A percentile compares a stretch with the other conserved stretches of the same genome.
Evolutionary conservation across 352 stramenopile genomes (phyloP).

Genomic region (Phytophthora nicotianae): DNA sequence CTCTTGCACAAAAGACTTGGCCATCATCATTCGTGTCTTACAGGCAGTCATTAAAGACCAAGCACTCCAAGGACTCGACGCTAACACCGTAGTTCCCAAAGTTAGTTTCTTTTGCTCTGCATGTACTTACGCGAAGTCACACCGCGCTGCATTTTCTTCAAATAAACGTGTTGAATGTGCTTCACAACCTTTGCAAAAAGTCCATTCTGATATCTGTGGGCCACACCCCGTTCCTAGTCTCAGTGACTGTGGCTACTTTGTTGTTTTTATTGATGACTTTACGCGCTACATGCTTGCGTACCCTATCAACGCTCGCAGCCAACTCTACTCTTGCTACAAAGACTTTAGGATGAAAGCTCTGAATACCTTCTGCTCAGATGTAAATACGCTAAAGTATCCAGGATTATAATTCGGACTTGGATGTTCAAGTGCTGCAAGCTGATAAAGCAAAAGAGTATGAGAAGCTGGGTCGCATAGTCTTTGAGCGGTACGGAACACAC

Average conservation of each 20-base stretch:
- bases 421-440: too few species aligned
- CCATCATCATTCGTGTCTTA: conserved; percentile 8
- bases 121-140: conserved; percentile 4
- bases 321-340: not conserved
- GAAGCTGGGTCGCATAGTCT: too few species aligned
- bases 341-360: not conserved
- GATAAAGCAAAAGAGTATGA: too few species aligned
- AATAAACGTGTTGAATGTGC: conserved; percentile 3
- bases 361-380: too few species aligned
- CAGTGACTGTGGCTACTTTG: conserved; percentile 10
- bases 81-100: not conserved
- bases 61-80: not conserved
- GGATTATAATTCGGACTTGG: too few species aligned
- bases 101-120: not conserved
- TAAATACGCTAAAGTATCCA: not conserved
- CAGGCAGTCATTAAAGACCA: not conserved
- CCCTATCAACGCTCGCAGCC: not conserved
- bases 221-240: conserved; percentile 7
- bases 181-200: conserved; percentile 1
- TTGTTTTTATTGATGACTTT: conserved; percentile 13
- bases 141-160: conserved; percentile 2
- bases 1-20: conserved; percentile 12
- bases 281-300: conserved; percentile 5
- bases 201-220: conserved; percentile 17
- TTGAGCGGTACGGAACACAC: too few species aligned